Evolutionary conservation across 129 eudicot species (phyloP).

Genomic region (Silybum marianum): DNA sequence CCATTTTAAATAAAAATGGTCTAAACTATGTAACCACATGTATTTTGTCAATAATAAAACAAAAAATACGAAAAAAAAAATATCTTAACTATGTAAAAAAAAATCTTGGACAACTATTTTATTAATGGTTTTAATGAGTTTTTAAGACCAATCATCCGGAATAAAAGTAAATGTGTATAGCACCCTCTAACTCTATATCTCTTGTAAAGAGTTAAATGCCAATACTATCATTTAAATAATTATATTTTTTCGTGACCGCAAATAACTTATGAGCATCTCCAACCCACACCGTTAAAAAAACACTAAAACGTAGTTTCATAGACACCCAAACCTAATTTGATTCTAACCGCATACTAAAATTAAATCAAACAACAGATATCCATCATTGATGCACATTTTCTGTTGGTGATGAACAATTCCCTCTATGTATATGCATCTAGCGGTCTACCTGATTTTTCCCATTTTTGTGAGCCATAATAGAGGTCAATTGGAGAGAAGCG

Average conservation of each 20-base stretch:
- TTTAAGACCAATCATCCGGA: neutral
- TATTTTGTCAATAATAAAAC: too few species aligned
- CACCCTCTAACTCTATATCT: neutral
- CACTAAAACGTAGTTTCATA: neutral
- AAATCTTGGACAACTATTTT: too few species aligned
- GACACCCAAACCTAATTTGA: neutral
- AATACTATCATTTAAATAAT: neutral
- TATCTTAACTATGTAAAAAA: too few species aligned
- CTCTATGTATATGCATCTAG: neutral
- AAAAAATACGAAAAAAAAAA: too few species aligned
- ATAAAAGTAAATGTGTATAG: neutral
- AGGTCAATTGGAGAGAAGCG: neutral
- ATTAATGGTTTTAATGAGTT: neutral
- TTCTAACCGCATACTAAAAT: neutral
- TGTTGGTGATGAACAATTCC: neutral
- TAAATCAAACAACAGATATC: neutral
- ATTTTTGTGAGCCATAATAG: neutral
- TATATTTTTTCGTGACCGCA: neutral
- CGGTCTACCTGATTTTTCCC: neutral
- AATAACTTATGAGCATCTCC: neutral
- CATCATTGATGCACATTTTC: neutral
- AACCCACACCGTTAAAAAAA: neutral
- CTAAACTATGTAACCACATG: too few species aligned
- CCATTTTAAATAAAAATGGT: too few species aligned
- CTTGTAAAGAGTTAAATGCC: neutral